Evolutionary conservation across 2,329 filamentous ascomycete genomes (phyloP).

Genomic region (Diplocarpon mali): DNA sequence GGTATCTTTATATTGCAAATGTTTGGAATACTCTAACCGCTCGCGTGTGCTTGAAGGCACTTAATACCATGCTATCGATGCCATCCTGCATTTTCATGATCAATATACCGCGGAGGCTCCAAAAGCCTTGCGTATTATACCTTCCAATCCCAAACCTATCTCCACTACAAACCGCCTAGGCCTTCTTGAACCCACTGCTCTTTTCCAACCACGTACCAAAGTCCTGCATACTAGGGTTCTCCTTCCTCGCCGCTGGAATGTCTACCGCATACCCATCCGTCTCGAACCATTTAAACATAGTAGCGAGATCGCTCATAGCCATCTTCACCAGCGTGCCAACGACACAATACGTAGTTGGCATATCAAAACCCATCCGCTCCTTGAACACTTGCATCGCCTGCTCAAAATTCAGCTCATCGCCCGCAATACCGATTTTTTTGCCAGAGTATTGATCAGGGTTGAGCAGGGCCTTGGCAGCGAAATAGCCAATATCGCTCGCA

Average conservation of each 20-base stretch:
- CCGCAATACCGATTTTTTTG: slow-evolving; percentile 32
- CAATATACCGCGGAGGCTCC: no score
- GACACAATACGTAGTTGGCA: slow-evolving; percentile 24
- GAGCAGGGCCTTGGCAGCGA: slow-evolving; percentile 34
- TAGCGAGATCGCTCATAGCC: slow-evolving; percentile 21
- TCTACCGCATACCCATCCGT: slow-evolving; percentile 24
- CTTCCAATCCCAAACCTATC: no score
- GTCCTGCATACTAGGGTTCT: slow-evolving; percentile 33
- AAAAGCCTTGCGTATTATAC: no score
- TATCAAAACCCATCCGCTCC: slow-evolving; percentile 20
- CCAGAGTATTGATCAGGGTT: slow-evolving; percentile 30
- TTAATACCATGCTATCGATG: no score
- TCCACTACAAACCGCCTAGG: not conserved
- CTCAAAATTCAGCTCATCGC: slow-evolving; percentile 34
- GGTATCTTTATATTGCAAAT: no score
- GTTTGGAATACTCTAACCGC: no score
- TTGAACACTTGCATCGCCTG: slow-evolving; percentile 26
- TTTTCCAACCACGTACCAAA: slow-evolving; percentile 36
- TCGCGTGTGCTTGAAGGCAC: no score
- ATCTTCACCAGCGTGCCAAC: slow-evolving; percentile 19
- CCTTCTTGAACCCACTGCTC: slow-evolving; percentile 23
- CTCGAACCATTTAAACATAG: slow-evolving; percentile 26
- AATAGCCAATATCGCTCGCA: slow-evolving; percentile 34
- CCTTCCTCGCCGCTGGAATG: slow-evolving; percentile 30
- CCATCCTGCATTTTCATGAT: no score